Conservation (phyloP, 306 rosid genomes). For the Vigna reflexopilosa region DNA sequence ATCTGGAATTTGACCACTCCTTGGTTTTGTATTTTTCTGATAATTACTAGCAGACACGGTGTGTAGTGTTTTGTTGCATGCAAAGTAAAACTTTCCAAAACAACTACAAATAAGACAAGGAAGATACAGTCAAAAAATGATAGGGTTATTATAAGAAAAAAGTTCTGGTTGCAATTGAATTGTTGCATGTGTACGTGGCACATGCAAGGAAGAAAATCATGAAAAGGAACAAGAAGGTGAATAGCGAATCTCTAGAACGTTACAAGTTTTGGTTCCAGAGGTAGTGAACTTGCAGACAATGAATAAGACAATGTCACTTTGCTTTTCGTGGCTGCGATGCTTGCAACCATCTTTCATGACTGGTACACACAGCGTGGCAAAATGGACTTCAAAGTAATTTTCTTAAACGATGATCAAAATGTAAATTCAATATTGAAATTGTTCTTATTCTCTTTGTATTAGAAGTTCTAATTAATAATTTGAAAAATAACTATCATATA, state of each 20-base stretch:
- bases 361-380: neutral
- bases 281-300: neutral
- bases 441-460: too few relatives aligned
- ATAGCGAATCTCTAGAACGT: neutral
- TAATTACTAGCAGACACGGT: neutral
- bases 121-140: neutral
- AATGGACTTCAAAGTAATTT: neutral
- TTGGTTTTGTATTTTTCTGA: neutral
- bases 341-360: neutral
- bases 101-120: neutral
- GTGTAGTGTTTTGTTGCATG: neutral
- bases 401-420: too few relatives aligned
- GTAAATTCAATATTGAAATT: too few relatives aligned
- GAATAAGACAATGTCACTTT: slow-evolving; percentile 4
- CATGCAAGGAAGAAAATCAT: neutral
- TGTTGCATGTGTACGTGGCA: neutral
- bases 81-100: neutral
- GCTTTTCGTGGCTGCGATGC: neutral
- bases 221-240: slow-evolving; percentile 1
- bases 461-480: too few relatives aligned
- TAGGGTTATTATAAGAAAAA: neutral
- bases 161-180: neutral
- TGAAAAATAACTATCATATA: too few relatives aligned
- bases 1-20: neutral
- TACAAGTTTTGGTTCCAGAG: neutral